A percentile compares a stretch with the other conserved stretches of the same genome.
Evolutionary conservation across 176 grass and related monocot genomes (phyloP).

Genomic region (Rhipidocladum racemiflorum): DNA sequence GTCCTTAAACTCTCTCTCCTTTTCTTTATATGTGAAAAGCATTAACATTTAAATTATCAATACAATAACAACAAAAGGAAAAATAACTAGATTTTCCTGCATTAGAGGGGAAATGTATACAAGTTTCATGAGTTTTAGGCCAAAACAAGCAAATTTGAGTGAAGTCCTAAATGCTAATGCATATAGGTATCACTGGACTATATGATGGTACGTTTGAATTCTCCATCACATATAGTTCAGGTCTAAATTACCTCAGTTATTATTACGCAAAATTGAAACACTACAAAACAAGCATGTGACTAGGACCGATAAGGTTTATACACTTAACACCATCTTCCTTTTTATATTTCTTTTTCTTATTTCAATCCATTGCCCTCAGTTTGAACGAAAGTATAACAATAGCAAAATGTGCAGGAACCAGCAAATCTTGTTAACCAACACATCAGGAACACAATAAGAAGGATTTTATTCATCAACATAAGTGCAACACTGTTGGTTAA

Average conservation of each 20-base stretch:
- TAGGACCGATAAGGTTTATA: neutral
- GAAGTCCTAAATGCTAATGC: too few species aligned
- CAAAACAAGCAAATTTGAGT: too few species aligned
- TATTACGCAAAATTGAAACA: neutral
- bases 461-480: neutral
- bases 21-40: too few species aligned
- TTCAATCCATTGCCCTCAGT: neutral
- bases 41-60: too few species aligned
- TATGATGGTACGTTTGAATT: too few species aligned
- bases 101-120: too few species aligned
- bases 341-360: neutral
- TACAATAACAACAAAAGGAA: too few species aligned
- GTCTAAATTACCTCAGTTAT: neutral
- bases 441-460: neutral
- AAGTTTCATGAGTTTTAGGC: too few species aligned
- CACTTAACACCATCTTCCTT: neutral
- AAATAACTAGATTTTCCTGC: too few species aligned
- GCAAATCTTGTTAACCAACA: slow-evolving; percentile 2
- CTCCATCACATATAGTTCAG: neutral
- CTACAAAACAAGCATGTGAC: neutral
- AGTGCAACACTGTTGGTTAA: neutral
- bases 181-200: too few species aligned
- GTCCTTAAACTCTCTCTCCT: too few species aligned
- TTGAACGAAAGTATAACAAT: neutral
- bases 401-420: neutral